phyloP scores from a whole-genome alignment of 2,329 filamentous ascomycete species.

The Lecanoromycetidae sp. region DNA sequence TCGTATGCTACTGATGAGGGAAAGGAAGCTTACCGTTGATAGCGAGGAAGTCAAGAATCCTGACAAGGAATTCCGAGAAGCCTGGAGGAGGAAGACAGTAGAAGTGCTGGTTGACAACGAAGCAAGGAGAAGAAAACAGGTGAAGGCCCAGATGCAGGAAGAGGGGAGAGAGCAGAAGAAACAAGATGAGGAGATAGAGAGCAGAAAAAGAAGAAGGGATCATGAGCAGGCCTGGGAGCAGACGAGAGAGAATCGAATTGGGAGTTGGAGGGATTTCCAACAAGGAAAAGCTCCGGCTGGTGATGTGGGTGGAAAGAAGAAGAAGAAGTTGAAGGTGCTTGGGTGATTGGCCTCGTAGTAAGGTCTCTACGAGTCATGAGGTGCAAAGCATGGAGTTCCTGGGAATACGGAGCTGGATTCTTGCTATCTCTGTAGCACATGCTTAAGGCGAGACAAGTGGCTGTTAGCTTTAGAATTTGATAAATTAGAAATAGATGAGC shows the following conservation, averaged over 20 bases:
- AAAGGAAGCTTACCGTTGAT: constrained; percentile 86
- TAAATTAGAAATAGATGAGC: no score
- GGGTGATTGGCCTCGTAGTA: constrained; percentile 26
- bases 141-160: constrained; percentile 92
- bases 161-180: constrained; percentile 81
- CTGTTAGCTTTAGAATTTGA: no score
- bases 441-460: no score
- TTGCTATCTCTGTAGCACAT: not conserved
- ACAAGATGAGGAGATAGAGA: constrained; percentile 72
- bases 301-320: constrained; percentile 8
- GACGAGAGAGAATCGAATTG: constrained; percentile 79
- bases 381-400: not conserved
- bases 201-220: constrained; percentile 73
- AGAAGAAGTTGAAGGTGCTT: constrained; percentile 36
- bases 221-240: constrained; percentile 94
- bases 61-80: constrained; percentile 60
- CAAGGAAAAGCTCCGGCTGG: constrained; percentile 48
- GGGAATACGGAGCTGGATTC: not conserved
- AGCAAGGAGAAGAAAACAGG: constrained; percentile 65
- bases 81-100: constrained; percentile 84
- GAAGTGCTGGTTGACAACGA: constrained; percentile 90
- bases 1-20: constrained; percentile 84
- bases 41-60: constrained; percentile 70
- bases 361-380: not conserved
- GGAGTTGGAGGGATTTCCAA: constrained; percentile 85